A percentile compares a stretch with the other conserved stretches of the same genome.
Conservation (phyloP, 1,139 yeast species). For the Saccharomyces pastorianus region DNA sequence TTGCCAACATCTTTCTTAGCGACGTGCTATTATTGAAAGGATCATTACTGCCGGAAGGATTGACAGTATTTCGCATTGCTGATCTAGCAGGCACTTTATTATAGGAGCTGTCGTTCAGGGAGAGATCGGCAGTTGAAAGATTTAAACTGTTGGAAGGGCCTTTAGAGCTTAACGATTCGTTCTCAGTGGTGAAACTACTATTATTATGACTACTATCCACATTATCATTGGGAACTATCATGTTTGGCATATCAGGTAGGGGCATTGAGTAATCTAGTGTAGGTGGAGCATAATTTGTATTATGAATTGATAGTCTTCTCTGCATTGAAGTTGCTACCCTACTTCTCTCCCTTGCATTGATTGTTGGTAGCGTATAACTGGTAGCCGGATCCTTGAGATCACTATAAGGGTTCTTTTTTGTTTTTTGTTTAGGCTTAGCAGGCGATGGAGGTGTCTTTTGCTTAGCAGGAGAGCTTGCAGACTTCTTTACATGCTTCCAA, state of each 20-base stretch:
- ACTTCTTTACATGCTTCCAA: slow-evolving; percentile 20
- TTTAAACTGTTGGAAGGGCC: not conserved
- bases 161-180: not conserved
- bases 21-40: slow-evolving; percentile 6
- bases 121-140: not conserved
- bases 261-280: slow-evolving; percentile 28
- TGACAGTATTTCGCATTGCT: not conserved
- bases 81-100: not conserved
- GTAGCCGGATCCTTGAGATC: slow-evolving; percentile 22
- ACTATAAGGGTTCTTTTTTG: slow-evolving; percentile 28
- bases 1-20: slow-evolving; percentile 26
- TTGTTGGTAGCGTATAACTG: slow-evolving; percentile 27
- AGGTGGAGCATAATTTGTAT: slow-evolving; percentile 27
- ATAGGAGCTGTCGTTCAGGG: not conserved
- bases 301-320: slow-evolving; percentile 35
- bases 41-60: not conserved
- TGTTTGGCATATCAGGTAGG: slow-evolving; percentile 13
- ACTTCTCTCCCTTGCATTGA: slow-evolving; percentile 33
- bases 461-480: slow-evolving; percentile 12
- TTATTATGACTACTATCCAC: not conserved
- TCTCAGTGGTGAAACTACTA: not conserved
- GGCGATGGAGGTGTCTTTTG: slow-evolving; percentile 11
- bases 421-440: slow-evolving; percentile 11
- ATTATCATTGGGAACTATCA: not conserved
- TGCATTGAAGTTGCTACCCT: slow-evolving; percentile 37